These are phyloP conservation scores for Ustanciosporium gigantosporum DNA, from an alignment of 1,284 basidiomycete genomes.

Conservation along the genomic window DNA sequence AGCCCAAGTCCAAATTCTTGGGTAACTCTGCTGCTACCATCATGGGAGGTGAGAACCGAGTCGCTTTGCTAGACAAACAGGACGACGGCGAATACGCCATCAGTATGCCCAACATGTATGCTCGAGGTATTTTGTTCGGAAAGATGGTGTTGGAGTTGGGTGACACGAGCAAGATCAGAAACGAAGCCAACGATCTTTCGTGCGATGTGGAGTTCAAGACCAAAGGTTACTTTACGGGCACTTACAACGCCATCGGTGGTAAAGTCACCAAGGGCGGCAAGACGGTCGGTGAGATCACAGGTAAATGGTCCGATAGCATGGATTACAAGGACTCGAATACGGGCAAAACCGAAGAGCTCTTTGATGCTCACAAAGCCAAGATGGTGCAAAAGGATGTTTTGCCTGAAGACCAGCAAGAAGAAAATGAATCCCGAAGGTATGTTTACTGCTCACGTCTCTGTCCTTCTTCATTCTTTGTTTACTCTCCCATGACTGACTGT, in stretches of 20 bases:
- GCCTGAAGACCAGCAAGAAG: slow-evolving; percentile 84
- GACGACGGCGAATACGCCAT: slow-evolving; percentile 58
- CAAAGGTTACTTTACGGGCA: slow-evolving; percentile 95
- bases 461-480: no score
- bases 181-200: slow-evolving; percentile 73
- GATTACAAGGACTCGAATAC: slow-evolving; percentile 71
- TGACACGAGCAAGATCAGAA: slow-evolving; percentile 83
- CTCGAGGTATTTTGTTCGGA: slow-evolving; percentile 92
- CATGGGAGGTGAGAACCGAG: slow-evolving; percentile 88
- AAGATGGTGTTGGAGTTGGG: slow-evolving; percentile 98
- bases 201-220: slow-evolving; percentile 97
- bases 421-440: slow-evolving; percentile 74
- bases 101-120: slow-evolving; percentile 68
- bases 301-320: slow-evolving; percentile 90
- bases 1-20: slow-evolving; percentile 92
- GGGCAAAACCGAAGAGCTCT: slow-evolving; percentile 75
- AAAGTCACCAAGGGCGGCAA: slow-evolving; percentile 72
- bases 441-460: no score
- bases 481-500: no score
- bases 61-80: slow-evolving; percentile 51
- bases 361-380: slow-evolving; percentile 76
- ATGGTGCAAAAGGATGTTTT: slow-evolving; percentile 80
- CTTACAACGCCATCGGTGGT: slow-evolving; percentile 88
- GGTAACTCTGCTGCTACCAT: slow-evolving; percentile 70
- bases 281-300: slow-evolving; percentile 84